Evolutionary conservation across 2,329 filamentous ascomycete species (phyloP).

Genomic region (Stagonosporopsis tanaceti): DNA sequence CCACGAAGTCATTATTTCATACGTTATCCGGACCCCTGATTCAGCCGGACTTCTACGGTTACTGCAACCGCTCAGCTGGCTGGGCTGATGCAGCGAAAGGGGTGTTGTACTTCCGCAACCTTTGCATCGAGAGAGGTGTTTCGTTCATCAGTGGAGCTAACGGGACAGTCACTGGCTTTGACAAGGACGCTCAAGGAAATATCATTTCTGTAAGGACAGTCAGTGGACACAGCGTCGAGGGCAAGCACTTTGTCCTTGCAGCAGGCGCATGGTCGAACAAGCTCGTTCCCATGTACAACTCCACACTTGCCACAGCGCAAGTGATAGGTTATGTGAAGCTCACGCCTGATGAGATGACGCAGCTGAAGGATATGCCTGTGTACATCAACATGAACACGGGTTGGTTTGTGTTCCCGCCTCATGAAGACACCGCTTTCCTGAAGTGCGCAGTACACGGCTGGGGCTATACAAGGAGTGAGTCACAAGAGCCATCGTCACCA

Average conservation of each 20-base stretch:
- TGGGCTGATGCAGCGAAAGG: not conserved
- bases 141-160: slow-evolving; percentile 15
- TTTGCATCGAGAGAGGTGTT: slow-evolving; percentile 15
- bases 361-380: not conserved
- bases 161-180: slow-evolving; percentile 14
- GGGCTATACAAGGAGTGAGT: not conserved
- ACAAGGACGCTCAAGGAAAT: not conserved
- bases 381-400: not conserved
- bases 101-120: not conserved
- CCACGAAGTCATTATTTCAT: not conserved
- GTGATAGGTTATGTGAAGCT: not conserved
- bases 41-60: not conserved
- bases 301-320: not conserved
- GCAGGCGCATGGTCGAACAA: not conserved
- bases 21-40: not conserved
- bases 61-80: not conserved
- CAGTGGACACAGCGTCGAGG: not conserved
- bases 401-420: not conserved
- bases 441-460: not conserved
- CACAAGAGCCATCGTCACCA: not conserved
- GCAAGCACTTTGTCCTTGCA: not conserved
- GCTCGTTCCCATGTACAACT: not conserved
- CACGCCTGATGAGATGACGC: not conserved
- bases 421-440: not conserved
- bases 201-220: not conserved